Percentiles rank a stretch among this genome's conserved stretches.
phyloP scores from a whole-genome alignment of 176 grass and related monocot genomes.

The Canna indica region DNA sequence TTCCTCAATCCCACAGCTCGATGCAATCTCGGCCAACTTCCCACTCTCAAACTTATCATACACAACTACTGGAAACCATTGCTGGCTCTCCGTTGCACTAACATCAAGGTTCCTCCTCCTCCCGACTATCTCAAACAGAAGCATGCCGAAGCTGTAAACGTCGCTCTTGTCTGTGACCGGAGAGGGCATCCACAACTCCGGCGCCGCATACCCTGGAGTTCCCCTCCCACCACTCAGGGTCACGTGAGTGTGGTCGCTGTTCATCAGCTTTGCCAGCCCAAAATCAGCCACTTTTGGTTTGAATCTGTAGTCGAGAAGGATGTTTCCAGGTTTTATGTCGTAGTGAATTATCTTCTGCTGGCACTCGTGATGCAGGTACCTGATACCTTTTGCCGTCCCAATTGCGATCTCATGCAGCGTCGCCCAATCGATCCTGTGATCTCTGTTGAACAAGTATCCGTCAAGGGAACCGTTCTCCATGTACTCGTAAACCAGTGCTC shows the following conservation, averaged over 20 bases:
- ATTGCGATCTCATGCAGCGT: conserved; percentile 8
- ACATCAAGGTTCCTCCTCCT: not conserved
- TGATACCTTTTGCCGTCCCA: not conserved
- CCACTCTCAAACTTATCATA: not conserved
- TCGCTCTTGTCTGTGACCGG: conserved; percentile 9
- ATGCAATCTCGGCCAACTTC: not conserved
- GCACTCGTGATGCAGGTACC: conserved; percentile 9
- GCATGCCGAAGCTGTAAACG: conserved; percentile 12
- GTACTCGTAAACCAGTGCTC: not conserved
- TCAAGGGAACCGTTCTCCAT: conserved; percentile 4
- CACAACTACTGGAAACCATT: not conserved
- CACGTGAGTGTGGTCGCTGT: not conserved
- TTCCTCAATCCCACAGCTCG: not conserved
- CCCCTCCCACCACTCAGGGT: not conserved
- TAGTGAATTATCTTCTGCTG: conserved; percentile 9
- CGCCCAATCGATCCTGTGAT: not conserved
- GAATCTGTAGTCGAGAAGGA: conserved; percentile 4
- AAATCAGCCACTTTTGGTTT: conserved; percentile 4
- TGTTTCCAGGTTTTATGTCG: conserved; percentile 1
- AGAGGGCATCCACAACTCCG: conserved; percentile 3
- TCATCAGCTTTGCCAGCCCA: conserved; percentile 3
- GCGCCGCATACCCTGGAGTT: conserved; percentile 2
- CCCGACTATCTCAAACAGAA: conserved; percentile 10
- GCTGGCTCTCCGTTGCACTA: not conserved
- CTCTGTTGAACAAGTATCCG: not conserved